Evolutionary conservation across 495 filamentous ascomycete species (phyloP), one percentile per base, ranked within the genome.

Genomic region (Friedmanniomyces endolithicus): DNA sequence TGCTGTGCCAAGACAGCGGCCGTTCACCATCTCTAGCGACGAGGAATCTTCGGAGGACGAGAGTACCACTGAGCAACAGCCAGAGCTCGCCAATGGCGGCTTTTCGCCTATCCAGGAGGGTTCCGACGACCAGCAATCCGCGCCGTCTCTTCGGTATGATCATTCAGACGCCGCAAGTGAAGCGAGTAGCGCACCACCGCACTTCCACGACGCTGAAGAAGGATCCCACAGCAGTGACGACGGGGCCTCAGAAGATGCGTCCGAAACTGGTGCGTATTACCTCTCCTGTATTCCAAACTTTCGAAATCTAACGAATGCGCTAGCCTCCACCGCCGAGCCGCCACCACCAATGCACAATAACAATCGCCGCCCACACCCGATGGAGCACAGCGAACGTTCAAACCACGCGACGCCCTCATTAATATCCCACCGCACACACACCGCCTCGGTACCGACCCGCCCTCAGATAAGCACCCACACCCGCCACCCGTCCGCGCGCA

Each of bases 21-120:
- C 55, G 29, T 6, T 49, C 23, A 23, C 41, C n/a, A 47, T 58
- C 8, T 53, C 53, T 1, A 44, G 45, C 34, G 58, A 61, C 31
- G 48, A 56, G 31, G 58, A 57, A 12, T 56, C 37, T 16, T 39
- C 29, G 27, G 50, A 47, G 22, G 51, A 62, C 29, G 59, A 55
- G 50, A 55, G 24, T 34, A 46, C 44, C 16, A 20, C 19, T 17
- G 43, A 24, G 27, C 12, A 34, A n/a, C 6, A 9, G 11, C 24
- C 17, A 7, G 12, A 27, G 20, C 19, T 41, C 17, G 22, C 44
- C 1, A 40, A 12, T 6, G 50, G 29, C 12, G 52, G 57, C 57
- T 58, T 58, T 34, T 58, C 48, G 22, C 49, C 55, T 11, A 24
- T 52, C 17, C 27, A 53, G 9, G 16, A 47, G 20, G 50, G 34